phyloP scores from a whole-genome alignment of 345 rosid species.

The Populus deltoides region DNA sequence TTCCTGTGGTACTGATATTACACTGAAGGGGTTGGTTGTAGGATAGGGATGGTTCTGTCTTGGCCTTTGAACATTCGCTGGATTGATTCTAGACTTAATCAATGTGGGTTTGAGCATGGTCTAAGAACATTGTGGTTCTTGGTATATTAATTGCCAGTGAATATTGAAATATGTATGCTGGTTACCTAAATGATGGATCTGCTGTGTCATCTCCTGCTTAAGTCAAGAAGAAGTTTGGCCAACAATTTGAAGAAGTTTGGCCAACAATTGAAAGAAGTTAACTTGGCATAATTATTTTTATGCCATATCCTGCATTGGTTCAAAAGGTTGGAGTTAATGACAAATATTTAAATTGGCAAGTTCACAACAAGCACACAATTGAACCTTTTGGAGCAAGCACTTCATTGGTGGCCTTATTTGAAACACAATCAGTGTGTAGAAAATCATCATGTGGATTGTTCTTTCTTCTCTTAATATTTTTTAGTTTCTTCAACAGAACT shows the following conservation, averaged over 20 bases:
- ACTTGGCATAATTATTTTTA: neutral
- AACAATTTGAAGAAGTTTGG: neutral
- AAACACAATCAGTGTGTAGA: neutral
- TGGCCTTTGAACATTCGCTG: neutral
- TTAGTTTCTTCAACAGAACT: neutral
- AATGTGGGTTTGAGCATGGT: neutral
- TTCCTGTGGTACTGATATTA: neutral
- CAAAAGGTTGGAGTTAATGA: neutral
- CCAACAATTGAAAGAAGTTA: neutral
- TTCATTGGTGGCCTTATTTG: neutral
- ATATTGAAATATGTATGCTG: neutral
- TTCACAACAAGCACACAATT: neutral
- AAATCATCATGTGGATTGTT: neutral
- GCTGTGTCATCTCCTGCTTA: neutral
- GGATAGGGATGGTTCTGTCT: neutral
- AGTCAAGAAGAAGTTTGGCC: neutral
- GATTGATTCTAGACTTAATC: neutral
- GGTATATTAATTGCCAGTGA: neutral
- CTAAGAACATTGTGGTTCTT: neutral
- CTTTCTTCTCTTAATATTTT: neutral
- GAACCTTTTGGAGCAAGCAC: neutral
- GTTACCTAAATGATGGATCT: neutral
- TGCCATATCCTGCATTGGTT: neutral
- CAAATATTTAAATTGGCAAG: neutral
- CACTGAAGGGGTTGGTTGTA: neutral